Evolutionary conservation across 805 yeast genomes (phyloP).

Genomic region (Dipodascus geniculatus): DNA sequence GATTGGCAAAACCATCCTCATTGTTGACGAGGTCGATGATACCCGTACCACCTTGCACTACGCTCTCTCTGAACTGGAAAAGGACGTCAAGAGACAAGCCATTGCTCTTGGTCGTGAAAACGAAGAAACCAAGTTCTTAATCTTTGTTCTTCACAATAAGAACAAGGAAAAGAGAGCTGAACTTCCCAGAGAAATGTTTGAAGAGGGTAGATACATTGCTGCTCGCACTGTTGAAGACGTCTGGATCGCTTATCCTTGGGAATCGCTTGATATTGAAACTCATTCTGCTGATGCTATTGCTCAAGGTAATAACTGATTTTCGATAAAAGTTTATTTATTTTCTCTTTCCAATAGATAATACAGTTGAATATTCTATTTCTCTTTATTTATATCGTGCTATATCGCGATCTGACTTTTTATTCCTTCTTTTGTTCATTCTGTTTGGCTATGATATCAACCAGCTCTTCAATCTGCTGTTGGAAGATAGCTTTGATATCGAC

Average conservation of each 20-base stretch:
- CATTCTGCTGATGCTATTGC: constrained; percentile 54
- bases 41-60: constrained; percentile 84
- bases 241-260: constrained; percentile 93
- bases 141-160: constrained; percentile 79
- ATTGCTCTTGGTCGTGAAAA: constrained; percentile 42
- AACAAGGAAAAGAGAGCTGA: constrained; percentile 70
- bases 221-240: constrained; percentile 64
- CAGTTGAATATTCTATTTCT: no score
- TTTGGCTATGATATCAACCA: constrained; percentile 55
- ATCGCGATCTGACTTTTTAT: no score
- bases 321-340: background rate
- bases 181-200: constrained; percentile 50
- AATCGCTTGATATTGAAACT: constrained; percentile 65
- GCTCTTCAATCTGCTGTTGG: constrained; percentile 74
- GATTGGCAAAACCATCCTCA: constrained; percentile 68
- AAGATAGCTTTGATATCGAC: constrained; percentile 78
- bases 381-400: no score
- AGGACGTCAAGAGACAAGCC: constrained; percentile 53
- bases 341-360: background rate
- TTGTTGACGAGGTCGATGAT: constrained; percentile 88
- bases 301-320: constrained; percentile 49
- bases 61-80: constrained; percentile 64
- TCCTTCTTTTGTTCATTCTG: constrained; percentile 14
- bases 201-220: constrained; percentile 54
- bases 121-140: constrained; percentile 55